These are phyloP conservation scores for Hibiscus mutabilis DNA, from an alignment of 345 rosid genomes.

Conservation along the genomic window DNA sequence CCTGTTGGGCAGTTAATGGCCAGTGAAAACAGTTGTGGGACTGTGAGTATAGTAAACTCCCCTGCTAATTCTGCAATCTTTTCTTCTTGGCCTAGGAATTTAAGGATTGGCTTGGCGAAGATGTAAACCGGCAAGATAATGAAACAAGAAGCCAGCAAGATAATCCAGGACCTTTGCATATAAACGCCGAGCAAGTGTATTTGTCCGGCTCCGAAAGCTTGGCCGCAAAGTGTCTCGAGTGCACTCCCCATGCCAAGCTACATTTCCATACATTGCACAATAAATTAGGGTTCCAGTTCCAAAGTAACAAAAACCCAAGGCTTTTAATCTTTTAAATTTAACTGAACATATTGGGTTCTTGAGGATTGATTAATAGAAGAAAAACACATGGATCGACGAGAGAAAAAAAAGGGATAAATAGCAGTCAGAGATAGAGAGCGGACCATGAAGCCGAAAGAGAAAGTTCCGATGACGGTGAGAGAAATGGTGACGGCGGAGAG, in stretches of 20 bases:
- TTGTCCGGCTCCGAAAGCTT: conserved; percentile 88
- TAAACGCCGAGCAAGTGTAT: conserved; percentile 64
- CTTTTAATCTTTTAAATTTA: background rate
- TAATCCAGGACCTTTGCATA: conserved; percentile 79
- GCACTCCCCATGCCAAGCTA: conserved; percentile 97
- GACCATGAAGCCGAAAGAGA: conserved; percentile 56
- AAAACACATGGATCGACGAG: background rate
- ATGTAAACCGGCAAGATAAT: conserved; percentile 51
- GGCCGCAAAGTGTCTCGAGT: conserved; percentile 81
- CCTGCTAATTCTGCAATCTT: conserved; percentile 55
- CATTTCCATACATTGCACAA: background rate
- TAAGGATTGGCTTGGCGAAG: conserved; percentile 55
- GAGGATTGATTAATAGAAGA: background rate
- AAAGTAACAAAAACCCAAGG: background rate
- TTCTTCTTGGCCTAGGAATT: conserved; percentile 50
- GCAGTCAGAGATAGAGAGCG: background rate
- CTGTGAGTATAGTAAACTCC: conserved; percentile 34
- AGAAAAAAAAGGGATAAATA: too few relatives aligned
- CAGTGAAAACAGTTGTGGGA: conserved; percentile 61
- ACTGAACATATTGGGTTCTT: background rate
- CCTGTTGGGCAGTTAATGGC: conserved; percentile 40
- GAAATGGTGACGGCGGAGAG: conserved; percentile 47
- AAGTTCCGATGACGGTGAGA: conserved; percentile 39
- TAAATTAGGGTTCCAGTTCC: background rate
- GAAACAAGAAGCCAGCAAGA: conserved; percentile 36